Evolutionary conservation across 2,329 filamentous ascomycete genomes (phyloP).

Genomic region (Paracamarosporium sp.): DNA sequence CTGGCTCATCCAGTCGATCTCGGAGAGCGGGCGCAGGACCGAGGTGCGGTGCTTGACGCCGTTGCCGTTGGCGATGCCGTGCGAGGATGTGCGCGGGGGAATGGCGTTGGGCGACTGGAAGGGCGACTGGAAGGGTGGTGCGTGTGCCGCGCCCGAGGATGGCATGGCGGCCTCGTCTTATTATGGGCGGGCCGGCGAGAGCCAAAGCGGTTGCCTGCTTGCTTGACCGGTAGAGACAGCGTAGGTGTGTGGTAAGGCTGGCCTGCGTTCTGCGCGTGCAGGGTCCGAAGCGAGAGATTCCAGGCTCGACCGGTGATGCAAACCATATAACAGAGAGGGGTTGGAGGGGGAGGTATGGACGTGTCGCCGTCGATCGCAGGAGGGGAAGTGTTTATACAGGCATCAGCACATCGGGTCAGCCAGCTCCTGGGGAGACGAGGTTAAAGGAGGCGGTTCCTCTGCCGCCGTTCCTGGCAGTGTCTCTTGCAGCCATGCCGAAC

Average conservation of each 20-base stretch:
- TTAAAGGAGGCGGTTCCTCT: background rate
- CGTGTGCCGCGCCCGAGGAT: background rate
- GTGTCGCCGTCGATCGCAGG: background rate
- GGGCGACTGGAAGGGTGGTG: slow-evolving; percentile 17
- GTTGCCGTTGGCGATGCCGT: slow-evolving; percentile 39
- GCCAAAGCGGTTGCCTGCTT: background rate
- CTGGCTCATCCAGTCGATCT: slow-evolving; percentile 48
- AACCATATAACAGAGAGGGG: background rate
- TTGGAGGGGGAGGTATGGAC: background rate
- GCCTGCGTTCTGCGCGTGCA: background rate
- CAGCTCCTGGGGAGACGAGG: background rate
- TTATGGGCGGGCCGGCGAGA: background rate
- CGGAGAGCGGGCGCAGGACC: slow-evolving; percentile 46
- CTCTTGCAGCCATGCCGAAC: background rate
- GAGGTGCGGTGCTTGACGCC: slow-evolving; percentile 32
- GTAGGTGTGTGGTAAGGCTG: background rate
- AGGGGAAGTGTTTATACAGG: background rate
- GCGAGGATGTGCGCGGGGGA: slow-evolving; percentile 47
- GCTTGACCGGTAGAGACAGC: background rate
- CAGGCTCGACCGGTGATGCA: background rate
- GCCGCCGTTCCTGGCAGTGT: background rate
- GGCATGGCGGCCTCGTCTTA: slow-evolving; percentile 1
- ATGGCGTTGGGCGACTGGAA: slow-evolving; percentile 47
- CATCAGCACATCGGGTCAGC: background rate
- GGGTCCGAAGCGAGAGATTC: background rate